Percentiles rank a stretch among this genome's conserved stretches.
phyloP scores from a whole-genome alignment of 805 yeast species.

The Starmerella vitae region DNA sequence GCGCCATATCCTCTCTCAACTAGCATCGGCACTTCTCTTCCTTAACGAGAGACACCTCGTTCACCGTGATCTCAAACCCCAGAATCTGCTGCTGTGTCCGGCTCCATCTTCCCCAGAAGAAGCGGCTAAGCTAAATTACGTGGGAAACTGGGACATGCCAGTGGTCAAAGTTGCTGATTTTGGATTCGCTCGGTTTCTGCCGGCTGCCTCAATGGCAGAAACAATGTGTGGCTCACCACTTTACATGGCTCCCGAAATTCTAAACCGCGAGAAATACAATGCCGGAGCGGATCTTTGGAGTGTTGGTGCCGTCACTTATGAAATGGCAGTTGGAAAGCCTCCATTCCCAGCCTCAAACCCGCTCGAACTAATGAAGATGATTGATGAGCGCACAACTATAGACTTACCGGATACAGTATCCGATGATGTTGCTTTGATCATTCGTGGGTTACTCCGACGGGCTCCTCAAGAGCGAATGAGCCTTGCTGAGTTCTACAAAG shows the following conservation, averaged over 20 bases:
- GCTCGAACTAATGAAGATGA: constrained; percentile 72
- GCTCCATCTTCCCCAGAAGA: constrained; percentile 55
- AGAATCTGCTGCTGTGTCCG: constrained; percentile 65
- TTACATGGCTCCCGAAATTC: constrained; percentile 97
- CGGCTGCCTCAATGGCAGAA: constrained; percentile 88
- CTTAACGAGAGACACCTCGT: constrained; percentile 72
- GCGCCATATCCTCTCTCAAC: constrained; percentile 72
- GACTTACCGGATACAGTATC: constrained; percentile 57
- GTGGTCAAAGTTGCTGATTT: constrained; percentile 89
- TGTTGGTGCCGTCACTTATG: constrained; percentile 90
- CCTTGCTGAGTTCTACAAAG: constrained; percentile 73
- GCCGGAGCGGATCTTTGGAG: constrained; percentile 98
- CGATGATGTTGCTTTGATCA: constrained; percentile 35
- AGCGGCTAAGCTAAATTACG: constrained; percentile 39
- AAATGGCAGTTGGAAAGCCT: constrained; percentile 92
- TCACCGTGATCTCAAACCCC: constrained; percentile 93
- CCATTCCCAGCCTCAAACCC: constrained; percentile 92
- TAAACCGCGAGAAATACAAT: constrained; percentile 85
- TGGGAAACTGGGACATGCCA: constrained; percentile 81
- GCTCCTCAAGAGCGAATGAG: constrained; percentile 81
- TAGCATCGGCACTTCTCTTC: constrained; percentile 71
- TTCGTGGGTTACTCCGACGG: constrained; percentile 62
- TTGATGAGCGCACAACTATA: constrained; percentile 69
- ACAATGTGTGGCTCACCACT: constrained; percentile 95
- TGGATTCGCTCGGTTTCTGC: constrained; percentile 91